Evolutionary conservation across 139 green algal species (phyloP).

Genomic region (Micractinium sp.): DNA sequence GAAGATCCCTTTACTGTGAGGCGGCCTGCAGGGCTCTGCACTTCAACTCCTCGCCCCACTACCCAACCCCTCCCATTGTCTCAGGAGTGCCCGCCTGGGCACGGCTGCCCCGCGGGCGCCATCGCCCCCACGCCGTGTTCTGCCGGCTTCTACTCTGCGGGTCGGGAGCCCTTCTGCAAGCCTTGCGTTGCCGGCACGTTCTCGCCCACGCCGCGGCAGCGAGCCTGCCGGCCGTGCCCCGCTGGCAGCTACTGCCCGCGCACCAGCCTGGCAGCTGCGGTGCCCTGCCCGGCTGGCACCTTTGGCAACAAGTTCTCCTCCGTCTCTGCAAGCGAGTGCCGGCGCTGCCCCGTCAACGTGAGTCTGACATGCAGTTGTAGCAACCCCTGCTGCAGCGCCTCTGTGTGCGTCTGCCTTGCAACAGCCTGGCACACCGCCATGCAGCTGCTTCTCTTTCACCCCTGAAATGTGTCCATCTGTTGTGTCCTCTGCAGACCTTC

Average conservation of each 20-base stretch:
- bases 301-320: background rate
- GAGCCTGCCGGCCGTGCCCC: background rate
- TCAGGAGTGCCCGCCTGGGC: background rate
- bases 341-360: background rate
- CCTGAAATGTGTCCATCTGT: no score
- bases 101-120: background rate
- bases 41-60: background rate
- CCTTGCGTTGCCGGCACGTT: background rate
- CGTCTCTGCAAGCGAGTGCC: background rate
- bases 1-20: no score
- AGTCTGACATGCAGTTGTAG: background rate
- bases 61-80: background rate
- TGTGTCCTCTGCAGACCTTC: background rate
- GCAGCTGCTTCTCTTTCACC: no score
- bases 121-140: background rate
- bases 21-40: no score
- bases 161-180: background rate
- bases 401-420: background rate
- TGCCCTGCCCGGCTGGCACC: background rate
- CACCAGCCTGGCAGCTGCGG: background rate
- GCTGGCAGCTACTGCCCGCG: background rate
- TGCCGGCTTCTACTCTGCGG: background rate
- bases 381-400: background rate
- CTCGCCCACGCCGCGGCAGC: background rate
- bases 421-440: no score